Percentiles rank a stretch among this genome's conserved stretches.
phyloP scores from a whole-genome alignment of 768 basidiomycete species.

The Suillus ampliporus region DNA sequence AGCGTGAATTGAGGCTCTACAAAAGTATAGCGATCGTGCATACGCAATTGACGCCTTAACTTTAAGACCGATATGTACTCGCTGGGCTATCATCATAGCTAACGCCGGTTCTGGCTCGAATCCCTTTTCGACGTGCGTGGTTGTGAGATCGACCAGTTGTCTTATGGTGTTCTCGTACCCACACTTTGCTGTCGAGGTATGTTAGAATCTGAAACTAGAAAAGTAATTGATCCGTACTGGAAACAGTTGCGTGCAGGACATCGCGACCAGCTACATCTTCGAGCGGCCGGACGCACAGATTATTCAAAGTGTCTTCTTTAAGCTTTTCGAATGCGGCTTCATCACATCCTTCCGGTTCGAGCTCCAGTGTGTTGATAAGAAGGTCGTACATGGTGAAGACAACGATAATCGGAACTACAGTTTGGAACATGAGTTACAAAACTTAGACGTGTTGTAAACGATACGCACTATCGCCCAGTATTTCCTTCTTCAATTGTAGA shows the following conservation, averaged over 20 bases:
- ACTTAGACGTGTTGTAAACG: neutral
- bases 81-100: slow-evolving; percentile 10
- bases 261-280: slow-evolving; percentile 4
- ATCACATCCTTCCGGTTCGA: neutral
- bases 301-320: slow-evolving; percentile 2
- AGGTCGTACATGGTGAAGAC: slow-evolving; percentile 14
- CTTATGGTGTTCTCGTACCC: slow-evolving; percentile 12
- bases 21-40: neutral
- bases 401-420: slow-evolving; percentile 9
- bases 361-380: neutral
- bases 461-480: slow-evolving; percentile 10
- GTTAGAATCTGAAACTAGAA: neutral
- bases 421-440: neutral
- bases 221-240: neutral
- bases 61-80: slow-evolving; percentile 10
- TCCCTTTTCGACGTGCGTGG: slow-evolving; percentile 12
- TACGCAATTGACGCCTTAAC: slow-evolving; percentile 11
- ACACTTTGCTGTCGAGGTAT: neutral
- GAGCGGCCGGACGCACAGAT: slow-evolving; percentile 10
- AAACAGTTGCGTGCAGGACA: slow-evolving; percentile 11
- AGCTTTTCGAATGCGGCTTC: slow-evolving; percentile 6
- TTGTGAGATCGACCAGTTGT: slow-evolving; percentile 8
- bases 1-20: neutral
- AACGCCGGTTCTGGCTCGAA: slow-evolving; percentile 9
- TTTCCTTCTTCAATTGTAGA: slow-evolving; percentile 1